Evolutionary conservation across 176 grass and related monocot genomes (phyloP), one percentile per base, ranked within the genome.

Genomic region (Pharus latifolius): DNA sequence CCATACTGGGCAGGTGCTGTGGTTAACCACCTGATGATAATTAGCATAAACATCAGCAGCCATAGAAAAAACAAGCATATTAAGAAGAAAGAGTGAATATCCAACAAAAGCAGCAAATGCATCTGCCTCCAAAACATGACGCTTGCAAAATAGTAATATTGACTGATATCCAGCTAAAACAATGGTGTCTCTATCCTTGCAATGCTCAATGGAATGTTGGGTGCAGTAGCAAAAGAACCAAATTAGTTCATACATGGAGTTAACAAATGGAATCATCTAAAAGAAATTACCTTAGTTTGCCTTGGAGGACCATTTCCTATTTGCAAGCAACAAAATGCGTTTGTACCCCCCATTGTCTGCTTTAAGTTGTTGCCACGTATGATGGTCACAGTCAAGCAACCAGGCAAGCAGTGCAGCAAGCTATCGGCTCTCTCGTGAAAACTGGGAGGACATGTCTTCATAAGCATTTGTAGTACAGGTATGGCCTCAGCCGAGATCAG

Each of bases 301-400:
- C 84, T 97, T 50, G 89, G 83, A 82, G 93, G 89, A 7, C 89
- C 83, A 82, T 92, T 97, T 77, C 93, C 93, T 38, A 97, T 97
- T 84, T 97, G 91, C 69, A 97, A 72, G 48, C 86, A 89, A 83
- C 93, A 97, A 76, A 97, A 97, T 24, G 93, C 86, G 83, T 97
- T 97, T 15, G 93, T 92, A 62, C 84, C 82, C 30, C 88, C 89
- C 88, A 97, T 92, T 58, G 93, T 92, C 78, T 97, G 93, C 58
- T 97, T 97, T 69, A 97, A 85, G 54, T 92, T 92, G 74, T 92
- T 97, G 70, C 93, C 93, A 40, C 93, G 83, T 73, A 89, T 87
- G 64, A 97, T 89, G 7, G 85, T 92, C 64, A 97, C 89, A 0
- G 86, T 97, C 77, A 97, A 72, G 80, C 93, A 92, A 48, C 93